A percentile compares a stretch with the other conserved stretches of the same genome.
phyloP scores from a whole-genome alignment of 2,329 filamentous ascomycete species.

The Beauveria sp. region DNA sequence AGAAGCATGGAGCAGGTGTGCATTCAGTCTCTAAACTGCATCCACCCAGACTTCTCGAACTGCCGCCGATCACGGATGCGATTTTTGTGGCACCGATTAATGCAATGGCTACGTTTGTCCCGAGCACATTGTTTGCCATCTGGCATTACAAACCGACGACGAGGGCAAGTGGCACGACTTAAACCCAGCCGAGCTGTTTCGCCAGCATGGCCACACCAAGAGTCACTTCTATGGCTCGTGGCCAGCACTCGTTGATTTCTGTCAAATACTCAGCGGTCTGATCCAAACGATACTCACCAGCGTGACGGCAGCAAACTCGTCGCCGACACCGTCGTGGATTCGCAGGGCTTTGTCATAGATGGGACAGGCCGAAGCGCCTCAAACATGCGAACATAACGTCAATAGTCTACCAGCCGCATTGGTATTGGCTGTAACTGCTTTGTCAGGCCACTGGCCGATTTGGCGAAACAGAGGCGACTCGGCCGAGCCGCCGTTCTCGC shows the following conservation, averaged over 20 bases:
- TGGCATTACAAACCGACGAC: slow-evolving; percentile 11
- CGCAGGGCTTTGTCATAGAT: slow-evolving; percentile 17
- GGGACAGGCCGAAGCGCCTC: slow-evolving; percentile 14
- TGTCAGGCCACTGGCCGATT: neutral
- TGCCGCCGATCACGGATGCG: slow-evolving; percentile 12
- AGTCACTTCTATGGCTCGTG: slow-evolving; percentile 15
- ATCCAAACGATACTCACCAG: slow-evolving; percentile 15
- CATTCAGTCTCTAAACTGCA: slow-evolving; percentile 15
- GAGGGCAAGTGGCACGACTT: slow-evolving; percentile 14
- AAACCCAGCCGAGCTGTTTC: slow-evolving; percentile 16
- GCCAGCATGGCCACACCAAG: slow-evolving; percentile 15
- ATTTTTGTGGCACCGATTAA: slow-evolving; percentile 14
- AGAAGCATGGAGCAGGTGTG: slow-evolving; percentile 22
- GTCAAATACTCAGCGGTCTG: slow-evolving; percentile 10
- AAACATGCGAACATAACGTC: slow-evolving; percentile 1
- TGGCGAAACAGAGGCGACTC: neutral
- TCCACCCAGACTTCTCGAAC: slow-evolving; percentile 15
- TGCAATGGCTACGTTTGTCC: slow-evolving; percentile 2
- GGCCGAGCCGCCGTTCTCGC: neutral
- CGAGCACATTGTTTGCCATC: neutral
- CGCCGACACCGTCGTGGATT: slow-evolving; percentile 10
- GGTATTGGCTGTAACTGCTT: too few species aligned
- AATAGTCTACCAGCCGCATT: neutral
- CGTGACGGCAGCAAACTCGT: slow-evolving; percentile 13
- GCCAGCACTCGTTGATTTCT: slow-evolving; percentile 17